These are phyloP conservation scores for Fusarium equiseti DNA, from an alignment of 2,329 filamentous ascomycete genomes.

Conservation along the genomic window DNA sequence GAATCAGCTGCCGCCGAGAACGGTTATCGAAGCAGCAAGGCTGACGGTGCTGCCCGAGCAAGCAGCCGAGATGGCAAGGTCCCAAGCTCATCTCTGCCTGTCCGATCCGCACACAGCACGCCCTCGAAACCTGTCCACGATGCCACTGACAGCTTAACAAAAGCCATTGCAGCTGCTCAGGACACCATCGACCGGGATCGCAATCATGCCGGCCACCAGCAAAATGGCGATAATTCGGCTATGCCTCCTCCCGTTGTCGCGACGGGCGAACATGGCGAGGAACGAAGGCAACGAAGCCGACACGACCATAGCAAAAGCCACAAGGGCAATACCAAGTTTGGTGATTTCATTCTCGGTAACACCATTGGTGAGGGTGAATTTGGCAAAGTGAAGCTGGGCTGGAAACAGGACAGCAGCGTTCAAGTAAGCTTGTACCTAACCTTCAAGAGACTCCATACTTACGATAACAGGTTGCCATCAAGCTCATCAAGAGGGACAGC, in stretches of 20 bases:
- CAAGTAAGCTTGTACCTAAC: constrained; percentile 64
- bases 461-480: constrained; percentile 84
- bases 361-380: constrained; percentile 98
- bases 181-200: constrained; percentile 49
- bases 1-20: constrained; percentile 50
- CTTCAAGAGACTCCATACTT: constrained; percentile 15
- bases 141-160: constrained; percentile 82
- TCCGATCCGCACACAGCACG: constrained; percentile 61
- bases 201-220: constrained; percentile 44
- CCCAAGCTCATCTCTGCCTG: constrained; percentile 57
- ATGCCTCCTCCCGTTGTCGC: constrained; percentile 60
- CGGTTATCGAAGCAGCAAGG: constrained; percentile 50
- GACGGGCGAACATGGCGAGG: constrained; percentile 59
- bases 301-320: constrained; percentile 67
- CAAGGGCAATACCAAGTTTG: constrained; percentile 84
- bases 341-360: constrained; percentile 94
- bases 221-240: constrained; percentile 55
- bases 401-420: constrained; percentile 94
- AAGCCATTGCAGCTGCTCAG: constrained; percentile 66
- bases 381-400: constrained; percentile 97
- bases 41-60: constrained; percentile 56
- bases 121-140: constrained; percentile 73
- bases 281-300: constrained; percentile 65
- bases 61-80: constrained; percentile 57
- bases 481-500: constrained; percentile 92